Evolutionary conservation across 2,329 filamentous ascomycete genomes (phyloP).

Genomic region (Davidsoniella australis): DNA sequence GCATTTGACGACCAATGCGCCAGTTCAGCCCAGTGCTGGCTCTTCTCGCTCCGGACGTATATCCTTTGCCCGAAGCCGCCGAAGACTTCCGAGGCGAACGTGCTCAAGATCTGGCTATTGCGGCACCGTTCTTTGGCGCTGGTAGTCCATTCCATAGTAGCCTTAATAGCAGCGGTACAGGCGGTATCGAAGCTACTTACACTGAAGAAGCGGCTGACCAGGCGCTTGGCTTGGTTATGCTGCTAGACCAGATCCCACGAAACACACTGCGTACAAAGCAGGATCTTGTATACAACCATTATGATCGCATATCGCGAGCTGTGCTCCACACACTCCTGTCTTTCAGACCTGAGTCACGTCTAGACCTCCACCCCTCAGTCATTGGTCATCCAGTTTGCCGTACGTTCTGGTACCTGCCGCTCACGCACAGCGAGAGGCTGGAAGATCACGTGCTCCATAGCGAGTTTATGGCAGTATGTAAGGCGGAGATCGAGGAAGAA

Average conservation of each 20-base stretch:
- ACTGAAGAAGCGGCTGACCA: slow-evolving; percentile 16
- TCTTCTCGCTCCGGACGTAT: slow-evolving; percentile 12
- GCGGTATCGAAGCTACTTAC: not conserved
- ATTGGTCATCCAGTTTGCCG: slow-evolving; percentile 25
- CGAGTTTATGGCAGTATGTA: slow-evolving; percentile 18
- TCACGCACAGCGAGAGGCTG: slow-evolving; percentile 40
- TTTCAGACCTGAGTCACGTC: slow-evolving; percentile 16
- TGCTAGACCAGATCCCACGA: slow-evolving; percentile 46
- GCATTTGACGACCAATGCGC: slow-evolving; percentile 9
- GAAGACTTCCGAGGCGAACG: slow-evolving; percentile 6
- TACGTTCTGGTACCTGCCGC: slow-evolving; percentile 41
- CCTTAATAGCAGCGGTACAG: not conserved
- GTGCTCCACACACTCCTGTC: slow-evolving; percentile 20
- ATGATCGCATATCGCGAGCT: slow-evolving; percentile 35
- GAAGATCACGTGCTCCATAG: slow-evolving; percentile 25
- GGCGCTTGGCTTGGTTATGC: slow-evolving; percentile 33
- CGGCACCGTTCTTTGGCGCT: slow-evolving; percentile 9
- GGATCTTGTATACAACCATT: slow-evolving; percentile 32
- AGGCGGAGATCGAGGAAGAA: slow-evolving; percentile 19
- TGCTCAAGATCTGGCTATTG: slow-evolving; percentile 1
- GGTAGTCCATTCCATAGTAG: not conserved
- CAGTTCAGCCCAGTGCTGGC: slow-evolving; percentile 1
- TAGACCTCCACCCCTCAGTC: slow-evolving; percentile 15
- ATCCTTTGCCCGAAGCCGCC: slow-evolving; percentile 17
- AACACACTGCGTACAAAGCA: slow-evolving; percentile 40